A percentile compares a stretch with the other conserved stretches of the same genome.
phyloP scores from a whole-genome alignment of 257 asterid species.

The Solanum pimpinellifolium region DNA sequence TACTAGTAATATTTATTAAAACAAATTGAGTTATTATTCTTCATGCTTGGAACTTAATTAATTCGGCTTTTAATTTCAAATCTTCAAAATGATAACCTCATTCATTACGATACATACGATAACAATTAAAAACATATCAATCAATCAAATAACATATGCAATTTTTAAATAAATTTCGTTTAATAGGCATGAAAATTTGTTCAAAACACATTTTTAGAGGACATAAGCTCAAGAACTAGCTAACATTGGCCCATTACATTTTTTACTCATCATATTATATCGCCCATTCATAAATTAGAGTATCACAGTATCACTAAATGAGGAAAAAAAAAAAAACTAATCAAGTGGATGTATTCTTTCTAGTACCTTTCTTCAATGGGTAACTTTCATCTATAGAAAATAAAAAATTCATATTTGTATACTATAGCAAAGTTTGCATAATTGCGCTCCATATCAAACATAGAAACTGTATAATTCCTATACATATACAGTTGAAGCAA shows the following conservation, averaged over 20 bases:
- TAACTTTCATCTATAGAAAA: too few species aligned
- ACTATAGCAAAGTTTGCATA: too few species aligned
- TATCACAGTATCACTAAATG: neutral
- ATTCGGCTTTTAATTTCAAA: neutral
- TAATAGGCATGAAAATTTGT: neutral
- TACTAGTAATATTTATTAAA: neutral
- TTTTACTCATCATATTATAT: neutral
- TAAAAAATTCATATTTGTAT: too few species aligned
- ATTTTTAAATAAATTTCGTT: neutral
- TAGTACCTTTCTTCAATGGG: neutral
- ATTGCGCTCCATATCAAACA: too few species aligned
- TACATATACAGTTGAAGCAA: too few species aligned
- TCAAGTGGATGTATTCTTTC: neutral
- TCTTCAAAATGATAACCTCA: neutral
- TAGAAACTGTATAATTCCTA: too few species aligned
- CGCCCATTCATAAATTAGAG: neutral
- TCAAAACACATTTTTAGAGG: neutral
- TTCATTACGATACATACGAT: neutral
- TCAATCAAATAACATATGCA: neutral
- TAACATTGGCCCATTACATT: neutral
- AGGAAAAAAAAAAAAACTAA: neutral
- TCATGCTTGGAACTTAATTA: neutral
- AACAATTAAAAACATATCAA: neutral
- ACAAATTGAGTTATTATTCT: neutral
- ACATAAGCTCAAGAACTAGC: neutral